These are phyloP conservation scores for Metschnikowia drakensbergensis DNA, from an alignment of 805 yeast species.

Conservation along the genomic window DNA sequence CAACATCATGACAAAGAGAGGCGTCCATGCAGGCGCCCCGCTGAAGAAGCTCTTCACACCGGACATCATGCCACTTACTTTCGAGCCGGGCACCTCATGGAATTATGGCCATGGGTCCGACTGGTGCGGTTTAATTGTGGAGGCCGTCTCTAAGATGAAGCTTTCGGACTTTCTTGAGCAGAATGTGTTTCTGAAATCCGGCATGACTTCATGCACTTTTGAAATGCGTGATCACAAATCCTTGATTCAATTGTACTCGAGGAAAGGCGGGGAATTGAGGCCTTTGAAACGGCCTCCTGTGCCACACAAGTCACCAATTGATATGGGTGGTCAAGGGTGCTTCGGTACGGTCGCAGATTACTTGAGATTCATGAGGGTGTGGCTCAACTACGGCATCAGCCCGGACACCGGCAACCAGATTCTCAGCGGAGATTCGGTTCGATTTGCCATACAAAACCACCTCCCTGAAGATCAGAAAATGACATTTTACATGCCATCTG, in stretches of 20 bases:
- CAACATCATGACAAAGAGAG: constrained; percentile 19
- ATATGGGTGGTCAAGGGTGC: constrained; percentile 45
- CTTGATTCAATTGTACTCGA: constrained; percentile 9
- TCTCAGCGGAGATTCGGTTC: constrained; percentile 26
- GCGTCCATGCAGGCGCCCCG: constrained; percentile 21
- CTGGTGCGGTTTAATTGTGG: constrained; percentile 37
- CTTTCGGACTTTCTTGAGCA: constrained; percentile 31
- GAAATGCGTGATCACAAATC: constrained; percentile 6
- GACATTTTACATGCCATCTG: constrained; percentile 19
- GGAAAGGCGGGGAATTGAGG: constrained; percentile 4
- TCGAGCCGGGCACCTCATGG: constrained; percentile 40
- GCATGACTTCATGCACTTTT: constrained; percentile 26
- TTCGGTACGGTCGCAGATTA: constrained; percentile 37
- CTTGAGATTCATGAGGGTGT: constrained; percentile 34
- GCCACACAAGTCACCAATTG: constrained; percentile 21
- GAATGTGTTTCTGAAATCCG: constrained; percentile 32
- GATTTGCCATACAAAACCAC: constrained; percentile 31
- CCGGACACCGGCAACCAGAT: constrained; percentile 34
- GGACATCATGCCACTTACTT: constrained; percentile 21
- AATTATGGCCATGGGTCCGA: constrained; percentile 37
- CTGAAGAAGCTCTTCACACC: constrained; percentile 23
- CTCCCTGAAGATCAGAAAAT: constrained; percentile 24
- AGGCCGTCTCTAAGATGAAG: constrained; percentile 29
- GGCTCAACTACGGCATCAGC: constrained; percentile 40
- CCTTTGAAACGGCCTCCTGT: constrained; percentile 7